Conservation (phyloP, 2,329 filamentous ascomycete species). For the Colletotrichum incanum region DNA sequence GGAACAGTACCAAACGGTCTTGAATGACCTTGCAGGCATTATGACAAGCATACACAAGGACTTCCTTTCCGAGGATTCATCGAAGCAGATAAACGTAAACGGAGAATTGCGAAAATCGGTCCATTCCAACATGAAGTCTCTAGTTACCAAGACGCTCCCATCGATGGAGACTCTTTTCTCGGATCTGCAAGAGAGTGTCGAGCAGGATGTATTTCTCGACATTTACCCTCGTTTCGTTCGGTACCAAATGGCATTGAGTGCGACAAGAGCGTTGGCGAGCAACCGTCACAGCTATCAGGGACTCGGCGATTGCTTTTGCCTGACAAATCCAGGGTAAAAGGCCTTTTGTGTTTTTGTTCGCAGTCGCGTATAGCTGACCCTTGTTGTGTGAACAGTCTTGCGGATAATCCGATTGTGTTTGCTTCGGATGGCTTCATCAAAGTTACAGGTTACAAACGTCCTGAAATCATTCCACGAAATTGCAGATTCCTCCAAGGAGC, state of each 20-base stretch:
- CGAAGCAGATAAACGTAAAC: slow-evolving; percentile 61
- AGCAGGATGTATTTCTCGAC: slow-evolving; percentile 60
- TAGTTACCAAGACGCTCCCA: slow-evolving; percentile 61
- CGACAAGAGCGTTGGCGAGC: slow-evolving; percentile 60
- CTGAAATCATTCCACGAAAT: slow-evolving; percentile 66
- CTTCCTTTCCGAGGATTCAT: slow-evolving; percentile 48
- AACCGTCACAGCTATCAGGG: slow-evolving; percentile 63
- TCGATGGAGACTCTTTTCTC: slow-evolving; percentile 62
- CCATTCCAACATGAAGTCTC: slow-evolving; percentile 63
- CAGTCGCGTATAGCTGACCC: background rate
- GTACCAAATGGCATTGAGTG: slow-evolving; percentile 64
- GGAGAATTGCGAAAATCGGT: slow-evolving; percentile 57
- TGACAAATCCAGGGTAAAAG: slow-evolving; percentile 63
- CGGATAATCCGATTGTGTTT: slow-evolving; percentile 66
- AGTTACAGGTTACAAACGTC: slow-evolving; percentile 64
- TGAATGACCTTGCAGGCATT: slow-evolving; percentile 55
- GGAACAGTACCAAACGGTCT: slow-evolving; percentile 59
- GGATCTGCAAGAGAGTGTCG: slow-evolving; percentile 61
- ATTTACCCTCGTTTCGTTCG: slow-evolving; percentile 69
- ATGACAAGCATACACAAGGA: slow-evolving; percentile 56
- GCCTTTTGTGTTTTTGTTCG: background rate
- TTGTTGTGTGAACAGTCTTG: slow-evolving; percentile 53
- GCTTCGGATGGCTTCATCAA: slow-evolving; percentile 67
- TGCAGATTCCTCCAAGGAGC: slow-evolving; percentile 66
- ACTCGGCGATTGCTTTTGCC: slow-evolving; percentile 71